A percentile compares a stretch with the other conserved stretches of the same genome.
Evolutionary conservation across 2,329 filamentous ascomycete species (phyloP).

Genomic region (Fusarium albidum): DNA sequence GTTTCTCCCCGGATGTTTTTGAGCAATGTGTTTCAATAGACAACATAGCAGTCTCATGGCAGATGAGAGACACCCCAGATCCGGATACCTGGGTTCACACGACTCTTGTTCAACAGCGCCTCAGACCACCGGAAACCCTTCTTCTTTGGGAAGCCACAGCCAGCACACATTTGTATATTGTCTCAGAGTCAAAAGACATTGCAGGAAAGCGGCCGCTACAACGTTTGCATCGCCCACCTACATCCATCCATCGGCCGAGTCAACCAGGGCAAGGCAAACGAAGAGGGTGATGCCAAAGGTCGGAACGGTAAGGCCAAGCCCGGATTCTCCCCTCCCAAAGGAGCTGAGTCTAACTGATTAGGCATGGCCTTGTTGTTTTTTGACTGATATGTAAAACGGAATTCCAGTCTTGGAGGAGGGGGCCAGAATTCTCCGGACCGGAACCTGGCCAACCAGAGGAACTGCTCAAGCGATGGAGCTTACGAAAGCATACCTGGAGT

Average conservation of each 20-base stretch:
- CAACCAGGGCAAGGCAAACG: not conserved
- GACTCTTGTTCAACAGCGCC: not conserved
- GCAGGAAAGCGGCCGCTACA: not conserved
- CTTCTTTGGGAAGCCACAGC: not conserved
- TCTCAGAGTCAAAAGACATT: conserved; percentile 9
- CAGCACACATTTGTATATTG: not conserved
- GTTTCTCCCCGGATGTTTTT: conserved; percentile 21
- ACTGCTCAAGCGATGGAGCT: not conserved
- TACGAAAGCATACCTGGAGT: not conserved
- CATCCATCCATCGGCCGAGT: conserved; percentile 14
- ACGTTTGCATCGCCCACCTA: conserved; percentile 6
- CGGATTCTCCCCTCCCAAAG: not conserved
- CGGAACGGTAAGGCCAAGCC: not conserved
- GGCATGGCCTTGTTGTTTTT: conserved; percentile 11
- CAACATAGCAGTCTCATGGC: not conserved
- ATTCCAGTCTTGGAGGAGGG: conserved; percentile 24
- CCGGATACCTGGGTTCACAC: not conserved
- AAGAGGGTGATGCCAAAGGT: not conserved
- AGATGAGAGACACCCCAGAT: not conserved
- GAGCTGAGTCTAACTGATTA: not conserved
- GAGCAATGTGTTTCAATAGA: not conserved
- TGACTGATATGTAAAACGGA: conserved; percentile 13
- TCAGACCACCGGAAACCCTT: not conserved
- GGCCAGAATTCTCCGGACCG: conserved; percentile 23
- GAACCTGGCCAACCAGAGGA: not conserved